These are phyloP conservation scores for Trichoderma arundinaceum DNA, from an alignment of 2,329 filamentous ascomycete genomes.

Conservation along the genomic window DNA sequence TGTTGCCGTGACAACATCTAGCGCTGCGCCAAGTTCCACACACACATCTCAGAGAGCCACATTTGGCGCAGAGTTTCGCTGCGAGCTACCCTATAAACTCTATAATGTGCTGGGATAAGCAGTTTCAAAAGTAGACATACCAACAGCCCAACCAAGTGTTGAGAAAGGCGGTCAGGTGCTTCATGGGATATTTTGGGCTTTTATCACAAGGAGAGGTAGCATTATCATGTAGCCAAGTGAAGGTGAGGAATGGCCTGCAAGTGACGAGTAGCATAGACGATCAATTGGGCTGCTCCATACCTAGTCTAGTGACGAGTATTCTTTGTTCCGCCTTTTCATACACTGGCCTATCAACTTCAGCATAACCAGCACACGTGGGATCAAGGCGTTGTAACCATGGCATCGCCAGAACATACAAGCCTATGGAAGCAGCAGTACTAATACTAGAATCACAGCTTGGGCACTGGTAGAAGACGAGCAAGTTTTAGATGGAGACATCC, in stretches of 20 bases:
- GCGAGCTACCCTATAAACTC: constrained; percentile 18
- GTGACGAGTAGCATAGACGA: background rate
- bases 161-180: constrained; percentile 18
- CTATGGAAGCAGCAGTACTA: no score
- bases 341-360: background rate
- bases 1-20: constrained; percentile 29
- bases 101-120: background rate
- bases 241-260: background rate
- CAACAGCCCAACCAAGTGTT: background rate
- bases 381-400: background rate
- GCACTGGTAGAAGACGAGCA: no score
- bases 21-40: constrained; percentile 3
- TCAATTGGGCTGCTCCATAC: background rate
- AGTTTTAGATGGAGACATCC: no score
- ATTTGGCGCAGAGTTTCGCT: constrained; percentile 4
- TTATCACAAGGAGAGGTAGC: background rate
- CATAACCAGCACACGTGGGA: background rate
- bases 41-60: background rate
- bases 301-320: background rate
- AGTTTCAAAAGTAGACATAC: background rate
- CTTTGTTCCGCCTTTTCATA: background rate
- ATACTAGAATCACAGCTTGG: no score
- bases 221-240: background rate
- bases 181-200: background rate
- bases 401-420: background rate